Evolutionary conservation across 805 yeast species (phyloP).

Genomic region (Wickerhamomyces rabaulensis): DNA sequence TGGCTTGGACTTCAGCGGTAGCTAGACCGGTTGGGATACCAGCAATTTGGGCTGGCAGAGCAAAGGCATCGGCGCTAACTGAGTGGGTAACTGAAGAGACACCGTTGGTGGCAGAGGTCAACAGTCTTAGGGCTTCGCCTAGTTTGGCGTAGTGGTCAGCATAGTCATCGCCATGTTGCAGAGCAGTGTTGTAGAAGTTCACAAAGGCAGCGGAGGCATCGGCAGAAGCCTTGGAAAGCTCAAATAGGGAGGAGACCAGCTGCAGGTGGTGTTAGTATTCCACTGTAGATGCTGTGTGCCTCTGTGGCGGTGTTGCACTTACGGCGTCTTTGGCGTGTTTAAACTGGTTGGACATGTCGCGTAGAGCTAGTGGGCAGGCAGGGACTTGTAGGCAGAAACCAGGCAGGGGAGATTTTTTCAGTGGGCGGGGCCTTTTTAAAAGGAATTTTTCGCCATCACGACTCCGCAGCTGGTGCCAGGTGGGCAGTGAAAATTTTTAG

Average conservation of each 20-base stretch:
- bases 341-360: conserved; percentile 18
- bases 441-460: not conserved
- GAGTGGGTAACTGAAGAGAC: conserved; percentile 23
- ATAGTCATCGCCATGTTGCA: conserved; percentile 41
- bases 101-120: conserved; percentile 32
- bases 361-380: not conserved
- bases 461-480: not conserved
- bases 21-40: conserved; percentile 21
- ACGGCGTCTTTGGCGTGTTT: conserved; percentile 23
- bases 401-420: not conserved
- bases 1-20: conserved; percentile 7
- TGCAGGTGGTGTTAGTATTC: conserved; percentile 15
- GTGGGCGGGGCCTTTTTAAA: not conserved
- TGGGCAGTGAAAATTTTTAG: not conserved
- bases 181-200: conserved; percentile 59
- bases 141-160: conserved; percentile 40
- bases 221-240: conserved; percentile 79
- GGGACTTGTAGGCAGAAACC: not conserved
- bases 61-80: conserved; percentile 9
- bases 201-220: conserved; percentile 80
- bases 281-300: not conserved
- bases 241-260: conserved; percentile 76
- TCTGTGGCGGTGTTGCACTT: conserved; percentile 4
- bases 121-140: conserved; percentile 34
- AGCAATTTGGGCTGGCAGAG: conserved; percentile 1